Conservation (phyloP, 2,329 filamentous ascomycete genomes). For the Pyricularia pennisetigena region DNA sequence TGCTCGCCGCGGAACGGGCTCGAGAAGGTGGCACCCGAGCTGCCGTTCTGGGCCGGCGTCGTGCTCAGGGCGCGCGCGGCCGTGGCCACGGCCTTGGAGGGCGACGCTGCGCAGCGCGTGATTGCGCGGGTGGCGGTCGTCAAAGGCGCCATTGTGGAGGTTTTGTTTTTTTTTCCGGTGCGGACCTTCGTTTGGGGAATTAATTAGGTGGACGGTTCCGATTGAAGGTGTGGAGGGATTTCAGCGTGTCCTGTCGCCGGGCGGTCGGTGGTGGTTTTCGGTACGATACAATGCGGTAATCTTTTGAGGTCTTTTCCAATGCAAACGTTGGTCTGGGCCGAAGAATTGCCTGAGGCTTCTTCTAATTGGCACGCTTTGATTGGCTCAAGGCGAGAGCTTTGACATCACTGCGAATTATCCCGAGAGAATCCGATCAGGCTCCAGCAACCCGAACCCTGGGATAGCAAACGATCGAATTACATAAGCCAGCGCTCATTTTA, state of each 20-base stretch:
- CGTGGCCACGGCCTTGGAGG: constrained; percentile 23
- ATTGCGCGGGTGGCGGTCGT: constrained; percentile 58
- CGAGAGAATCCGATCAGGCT: constrained; percentile 5
- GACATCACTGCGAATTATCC: constrained; percentile 8
- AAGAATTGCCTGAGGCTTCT: constrained; percentile 30
- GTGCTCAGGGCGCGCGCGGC: constrained; percentile 47
- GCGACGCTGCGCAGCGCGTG: constrained; percentile 38
- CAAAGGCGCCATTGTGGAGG: constrained; percentile 55
- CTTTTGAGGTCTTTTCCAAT: constrained; percentile 19
- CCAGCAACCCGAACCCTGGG: not conserved
- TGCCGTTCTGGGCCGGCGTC: constrained; percentile 16
- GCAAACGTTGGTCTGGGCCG: not conserved
- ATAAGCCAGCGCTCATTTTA: not conserved
- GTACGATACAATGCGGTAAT: constrained; percentile 33
- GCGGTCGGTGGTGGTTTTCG: constrained; percentile 1
- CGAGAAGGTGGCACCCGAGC: constrained; percentile 6
- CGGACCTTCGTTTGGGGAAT: not conserved
- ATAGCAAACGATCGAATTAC: not conserved
- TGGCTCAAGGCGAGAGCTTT: constrained; percentile 20
- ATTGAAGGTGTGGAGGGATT: constrained; percentile 8
- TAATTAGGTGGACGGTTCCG: not conserved
- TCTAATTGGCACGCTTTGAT: constrained; percentile 34
- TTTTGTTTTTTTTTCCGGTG: not conserved
- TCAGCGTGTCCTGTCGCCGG: constrained; percentile 4
- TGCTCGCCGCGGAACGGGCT: constrained; percentile 54